Base-by-base conservation (phyloP, 225 moss, liverwort and hornwort genomes). In the Physcomitrium patens region DNA sequence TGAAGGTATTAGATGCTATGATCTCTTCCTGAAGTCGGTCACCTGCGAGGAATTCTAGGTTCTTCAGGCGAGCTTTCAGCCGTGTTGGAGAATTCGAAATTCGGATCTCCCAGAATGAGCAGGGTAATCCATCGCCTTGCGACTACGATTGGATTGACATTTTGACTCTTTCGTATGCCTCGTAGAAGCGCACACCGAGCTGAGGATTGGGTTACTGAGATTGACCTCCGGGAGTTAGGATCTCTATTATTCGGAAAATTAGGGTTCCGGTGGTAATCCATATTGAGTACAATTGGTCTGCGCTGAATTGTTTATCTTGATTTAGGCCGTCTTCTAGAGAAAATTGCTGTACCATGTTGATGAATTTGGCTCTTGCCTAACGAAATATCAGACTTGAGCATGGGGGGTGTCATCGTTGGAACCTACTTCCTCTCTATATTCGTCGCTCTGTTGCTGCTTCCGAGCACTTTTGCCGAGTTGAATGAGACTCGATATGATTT, bases 401-500 rank as follows among this genome's bases (percentile, higher is more conserved):
- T 84, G 84, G 84, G 10, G 26, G 43, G 65, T 20, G 26, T n/a
- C 14, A 49, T 50, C 47, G 12, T 23, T 22, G 42, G 48, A 22
- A 20, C 16, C 12, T 13, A 44, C 53, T 20, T 63, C 3, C 8
- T 28, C 17, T 77, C 49, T 13, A n/a, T 77, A 55, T 41, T 79
- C 1, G 0, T 72, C 8, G 77, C 66, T 15, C 23, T 80, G 27
- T n/a, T 74, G 19, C 18, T 80, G 3, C 60, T 84, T 54, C 65
- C 67, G 0, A 55, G 12, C 27, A 24, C 43, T 37, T 70, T 22
- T 12, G 80, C 65, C 14, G 24, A 56, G 66, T 52, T 66, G n/a
- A 84, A 85, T 20, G 61, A 60, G 59, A 72, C 85, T 10, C 19
- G 27, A 24, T 72, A 76, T 52, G 14, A 22, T 68, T 54, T 10